Evolutionary conservation across 2,329 filamentous ascomycete species (phyloP), one percentile per base, ranked within the genome.

Genomic region (Arthrinium puccinioides): DNA sequence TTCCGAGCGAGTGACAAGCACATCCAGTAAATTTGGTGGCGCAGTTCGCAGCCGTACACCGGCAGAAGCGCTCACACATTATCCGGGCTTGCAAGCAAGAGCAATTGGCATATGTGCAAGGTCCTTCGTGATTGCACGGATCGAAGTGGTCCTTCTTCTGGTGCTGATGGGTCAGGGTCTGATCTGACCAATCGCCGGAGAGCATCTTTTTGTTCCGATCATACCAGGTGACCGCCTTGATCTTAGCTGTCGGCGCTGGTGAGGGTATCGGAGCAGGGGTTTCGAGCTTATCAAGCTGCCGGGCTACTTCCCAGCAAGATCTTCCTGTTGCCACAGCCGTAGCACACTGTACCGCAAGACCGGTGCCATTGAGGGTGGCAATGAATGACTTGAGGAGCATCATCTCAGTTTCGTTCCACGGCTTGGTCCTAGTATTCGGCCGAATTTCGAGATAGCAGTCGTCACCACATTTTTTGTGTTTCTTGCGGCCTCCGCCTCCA

Each of bases 21-120:
- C 79, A 84, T 2, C 79, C 79, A 1, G 76, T 82, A 47, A 82
- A 84, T 40, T 80, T 79, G 46, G 75, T 72, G 21, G 71, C 69
- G 43, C 79, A 84, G 13, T 53, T 67, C 9, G 76, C 70, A 4
- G 69, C 67, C 0, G 74, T 72, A 48, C 79, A 84, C 9, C 69
- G 67, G 44, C 85, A 90, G 43, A 77, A 79, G 46, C 82, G 83
- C 46, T 89, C 84, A 51, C 85, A 90, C 14, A 82, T 69, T 15
- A 87, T 62, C 13, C 69, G 68, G 9, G 72, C 65, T 32, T 67
- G 57, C 13, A 75, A 78, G 50, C 85, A 90, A 2, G 69, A 62
- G 47, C 85, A 90, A 14, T 62, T 70, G 4, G 62, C 61, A 4
- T 59, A 13, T 4, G 25, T 60, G 55, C 84, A 89, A 3, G 78